Evolutionary conservation across 805 yeast genomes (phyloP).

Genomic region (Lachancea lanzarotensis): DNA sequence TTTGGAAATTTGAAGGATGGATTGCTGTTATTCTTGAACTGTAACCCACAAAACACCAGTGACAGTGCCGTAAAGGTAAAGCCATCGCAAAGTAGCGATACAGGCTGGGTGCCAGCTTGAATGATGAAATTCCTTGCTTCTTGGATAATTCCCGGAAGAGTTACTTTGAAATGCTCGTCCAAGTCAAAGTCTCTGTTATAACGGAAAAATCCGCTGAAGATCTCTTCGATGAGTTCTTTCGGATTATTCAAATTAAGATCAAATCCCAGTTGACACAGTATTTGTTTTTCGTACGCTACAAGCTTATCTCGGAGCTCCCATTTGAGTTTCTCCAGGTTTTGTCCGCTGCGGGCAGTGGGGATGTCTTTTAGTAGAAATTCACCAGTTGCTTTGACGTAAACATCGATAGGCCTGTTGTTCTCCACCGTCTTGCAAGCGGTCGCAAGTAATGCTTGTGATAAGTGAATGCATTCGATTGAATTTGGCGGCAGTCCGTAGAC

Average conservation of each 20-base stretch:
- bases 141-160: constrained; percentile 29
- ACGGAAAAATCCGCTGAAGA: constrained; percentile 30
- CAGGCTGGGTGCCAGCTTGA: constrained; percentile 34
- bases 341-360: constrained; percentile 15
- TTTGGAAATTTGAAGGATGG: constrained; percentile 25
- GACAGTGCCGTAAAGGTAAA: constrained; percentile 26
- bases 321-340: constrained; percentile 31
- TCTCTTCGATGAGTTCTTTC: constrained; percentile 31
- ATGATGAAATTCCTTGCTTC: constrained; percentile 31
- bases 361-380: constrained; percentile 23
- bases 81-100: constrained; percentile 31
- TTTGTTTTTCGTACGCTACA: constrained; percentile 28
- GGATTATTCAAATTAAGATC: constrained; percentile 32
- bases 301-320: constrained; percentile 34
- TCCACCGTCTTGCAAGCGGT: constrained; percentile 34
- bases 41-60: constrained; percentile 28
- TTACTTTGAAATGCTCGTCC: constrained; percentile 22
- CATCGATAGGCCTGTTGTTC: constrained; percentile 33
- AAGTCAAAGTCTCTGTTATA: constrained; percentile 26
- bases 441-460: constrained; percentile 31
- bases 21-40: constrained; percentile 25
- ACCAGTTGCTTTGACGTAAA: constrained; percentile 30
- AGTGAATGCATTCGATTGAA: constrained; percentile 27
- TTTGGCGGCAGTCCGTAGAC: constrained; percentile 26
- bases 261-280: constrained; percentile 30